phyloP scores from a whole-genome alignment of 2,329 filamentous ascomycete species.

The Ophiostoma himal-ulmi region DNA sequence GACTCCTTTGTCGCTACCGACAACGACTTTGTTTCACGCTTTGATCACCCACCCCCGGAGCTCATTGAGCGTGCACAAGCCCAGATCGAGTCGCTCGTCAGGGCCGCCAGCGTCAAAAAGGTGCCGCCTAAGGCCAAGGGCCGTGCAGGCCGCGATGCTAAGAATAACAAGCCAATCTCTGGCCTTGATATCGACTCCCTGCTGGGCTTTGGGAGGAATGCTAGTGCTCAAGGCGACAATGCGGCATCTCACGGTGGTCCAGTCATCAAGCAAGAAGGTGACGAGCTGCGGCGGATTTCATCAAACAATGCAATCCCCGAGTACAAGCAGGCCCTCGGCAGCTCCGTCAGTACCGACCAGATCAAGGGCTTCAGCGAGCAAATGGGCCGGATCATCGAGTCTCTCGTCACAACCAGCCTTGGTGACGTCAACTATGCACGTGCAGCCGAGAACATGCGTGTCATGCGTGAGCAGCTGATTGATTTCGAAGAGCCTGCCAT shows the following conservation, averaged over 20 bases:
- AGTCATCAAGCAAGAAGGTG: slow-evolving; percentile 28
- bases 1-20: slow-evolving; percentile 57
- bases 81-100: slow-evolving; percentile 59
- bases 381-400: slow-evolving; percentile 65
- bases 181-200: slow-evolving; percentile 81
- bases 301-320: slow-evolving; percentile 77
- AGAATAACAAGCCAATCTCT: slow-evolving; percentile 67
- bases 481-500: slow-evolving; percentile 67
- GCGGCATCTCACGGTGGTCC: slow-evolving; percentile 30
- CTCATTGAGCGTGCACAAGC: slow-evolving; percentile 53
- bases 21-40: slow-evolving; percentile 59
- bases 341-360: slow-evolving; percentile 53
- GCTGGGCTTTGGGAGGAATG: slow-evolving; percentile 44
- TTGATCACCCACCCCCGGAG: slow-evolving; percentile 64
- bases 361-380: slow-evolving; percentile 66
- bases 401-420: slow-evolving; percentile 64
- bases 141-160: slow-evolving; percentile 60
- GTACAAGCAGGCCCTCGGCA: slow-evolving; percentile 72
- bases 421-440: slow-evolving; percentile 69
- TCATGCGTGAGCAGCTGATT: slow-evolving; percentile 71
- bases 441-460: slow-evolving; percentile 68
- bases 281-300: slow-evolving; percentile 38
- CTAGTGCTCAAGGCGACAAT: background rate
- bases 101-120: slow-evolving; percentile 75
- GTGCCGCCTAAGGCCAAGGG: slow-evolving; percentile 76